These are phyloP conservation scores for Rhexocercosporidium sp. DNA, from an alignment of 2,329 filamentous ascomycete species.

Conservation along the genomic window DNA sequence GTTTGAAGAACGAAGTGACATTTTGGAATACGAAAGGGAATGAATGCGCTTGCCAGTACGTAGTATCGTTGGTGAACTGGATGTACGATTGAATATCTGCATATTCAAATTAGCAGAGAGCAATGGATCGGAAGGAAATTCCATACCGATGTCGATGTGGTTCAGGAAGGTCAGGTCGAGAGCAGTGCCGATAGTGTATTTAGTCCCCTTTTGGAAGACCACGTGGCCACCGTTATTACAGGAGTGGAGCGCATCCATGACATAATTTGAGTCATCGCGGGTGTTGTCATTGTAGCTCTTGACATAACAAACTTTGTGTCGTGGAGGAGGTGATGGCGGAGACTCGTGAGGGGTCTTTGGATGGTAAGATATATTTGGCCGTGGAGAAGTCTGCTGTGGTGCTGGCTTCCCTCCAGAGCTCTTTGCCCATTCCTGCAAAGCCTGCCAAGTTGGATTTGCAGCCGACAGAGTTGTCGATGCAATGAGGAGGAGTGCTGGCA, in stretches of 20 bases:
- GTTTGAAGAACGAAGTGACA: constrained; percentile 68
- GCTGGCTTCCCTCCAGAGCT: constrained; percentile 16
- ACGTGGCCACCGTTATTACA: constrained; percentile 68
- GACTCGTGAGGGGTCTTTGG: constrained; percentile 33
- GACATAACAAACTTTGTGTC: constrained; percentile 38
- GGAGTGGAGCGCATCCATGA: constrained; percentile 58
- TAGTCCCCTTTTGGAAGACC: constrained; percentile 55
- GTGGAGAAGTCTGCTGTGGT: constrained; percentile 33
- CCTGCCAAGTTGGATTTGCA: constrained; percentile 32
- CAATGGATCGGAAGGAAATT: too few relatives aligned
- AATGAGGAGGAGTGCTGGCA: constrained; percentile 30
- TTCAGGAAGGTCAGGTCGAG: constrained; percentile 69
- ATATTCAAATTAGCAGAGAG: not conserved
- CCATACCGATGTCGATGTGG: constrained; percentile 63
- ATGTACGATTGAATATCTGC: constrained; percentile 63
- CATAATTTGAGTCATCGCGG: constrained; percentile 47
- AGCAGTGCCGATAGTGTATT: constrained; percentile 67
- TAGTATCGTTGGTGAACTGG: constrained; percentile 68
- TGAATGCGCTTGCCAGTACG: constrained; percentile 69
- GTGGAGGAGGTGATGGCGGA: constrained; percentile 25
- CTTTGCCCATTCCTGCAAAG: constrained; percentile 26
- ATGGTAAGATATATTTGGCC: constrained; percentile 32
- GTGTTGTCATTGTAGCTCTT: constrained; percentile 35
- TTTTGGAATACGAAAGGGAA: constrained; percentile 72
- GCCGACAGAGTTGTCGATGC: constrained; percentile 32